A percentile compares a stretch with the other conserved stretches of the same genome.
Conservation (phyloP, 306 rosid genomes). For the Glycine soja region DNA sequence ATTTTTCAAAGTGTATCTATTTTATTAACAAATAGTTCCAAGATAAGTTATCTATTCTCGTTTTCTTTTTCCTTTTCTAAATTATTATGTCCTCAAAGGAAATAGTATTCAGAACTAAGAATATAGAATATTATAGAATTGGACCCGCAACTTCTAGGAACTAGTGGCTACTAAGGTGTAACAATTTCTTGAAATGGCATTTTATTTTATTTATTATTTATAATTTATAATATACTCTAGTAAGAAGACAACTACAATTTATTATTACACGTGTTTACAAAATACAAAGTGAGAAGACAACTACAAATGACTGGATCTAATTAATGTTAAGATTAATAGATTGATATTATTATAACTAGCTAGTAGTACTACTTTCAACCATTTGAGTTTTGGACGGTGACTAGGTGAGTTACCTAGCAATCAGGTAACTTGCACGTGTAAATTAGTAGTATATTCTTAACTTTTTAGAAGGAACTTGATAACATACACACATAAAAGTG, state of each 20-base stretch:
- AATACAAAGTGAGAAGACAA: background rate
- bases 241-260: too few species aligned
- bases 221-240: too few species aligned
- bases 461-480: too few species aligned
- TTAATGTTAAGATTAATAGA: background rate
- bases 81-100: background rate
- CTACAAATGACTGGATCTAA: background rate
- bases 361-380: background rate
- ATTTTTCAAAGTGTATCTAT: too few species aligned
- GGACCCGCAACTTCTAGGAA: slow-evolving; percentile 22
- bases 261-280: background rate
- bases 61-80: background rate
- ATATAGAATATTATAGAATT: background rate
- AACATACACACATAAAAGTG: too few species aligned
- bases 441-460: background rate
- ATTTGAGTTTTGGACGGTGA: background rate
- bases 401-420: background rate
- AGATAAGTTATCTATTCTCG: background rate
- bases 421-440: background rate
- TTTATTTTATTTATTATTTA: too few species aligned
- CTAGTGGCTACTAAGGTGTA: background rate
- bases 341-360: background rate
- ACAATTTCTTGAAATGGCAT: background rate
- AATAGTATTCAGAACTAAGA: too few species aligned
- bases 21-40: background rate